Percentiles rank a stretch among this genome's conserved stretches.
phyloP scores from a whole-genome alignment of 176 grass and related monocot species.

The Hsuehochloa calcarea region DNA sequence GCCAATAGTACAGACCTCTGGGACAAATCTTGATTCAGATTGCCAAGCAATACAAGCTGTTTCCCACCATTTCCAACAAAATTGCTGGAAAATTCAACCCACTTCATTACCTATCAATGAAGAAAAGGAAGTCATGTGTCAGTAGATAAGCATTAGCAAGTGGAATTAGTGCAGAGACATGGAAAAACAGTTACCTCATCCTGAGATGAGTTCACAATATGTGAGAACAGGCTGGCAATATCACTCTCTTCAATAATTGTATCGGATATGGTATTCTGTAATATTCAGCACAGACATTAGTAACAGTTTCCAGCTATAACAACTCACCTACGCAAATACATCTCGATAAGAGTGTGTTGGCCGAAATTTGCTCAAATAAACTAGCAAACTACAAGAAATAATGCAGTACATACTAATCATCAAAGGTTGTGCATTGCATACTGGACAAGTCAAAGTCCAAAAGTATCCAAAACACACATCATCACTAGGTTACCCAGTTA shows the following conservation, averaged over 20 bases:
- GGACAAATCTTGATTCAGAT: constrained; percentile 74
- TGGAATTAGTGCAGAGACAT: neutral
- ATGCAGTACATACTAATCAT: neutral
- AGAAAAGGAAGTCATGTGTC: constrained; percentile 16
- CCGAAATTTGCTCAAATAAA: neutral
- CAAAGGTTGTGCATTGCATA: neutral
- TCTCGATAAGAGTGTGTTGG: neutral
- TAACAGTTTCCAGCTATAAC: neutral
- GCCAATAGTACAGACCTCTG: constrained; percentile 70
- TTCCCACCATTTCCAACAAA: constrained; percentile 50
- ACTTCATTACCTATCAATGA: constrained; percentile 58
- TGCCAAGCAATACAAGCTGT: constrained; percentile 35
- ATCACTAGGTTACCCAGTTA: neutral
- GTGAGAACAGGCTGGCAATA: constrained; percentile 50
- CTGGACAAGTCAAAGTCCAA: neutral
- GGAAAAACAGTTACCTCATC: constrained; percentile 57
- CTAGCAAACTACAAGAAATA: neutral
- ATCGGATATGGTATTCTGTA: constrained; percentile 49
- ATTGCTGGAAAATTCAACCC: constrained; percentile 70
- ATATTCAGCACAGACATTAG: constrained; percentile 33
- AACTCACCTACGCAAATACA: neutral
- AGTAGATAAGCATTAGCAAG: constrained; percentile 21
- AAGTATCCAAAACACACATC: neutral
- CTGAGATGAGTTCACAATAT: constrained; percentile 40
- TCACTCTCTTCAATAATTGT: constrained; percentile 55